phyloP scores from a whole-genome alignment of 306 rosid genomes.

The Castanea mollissima region DNA sequence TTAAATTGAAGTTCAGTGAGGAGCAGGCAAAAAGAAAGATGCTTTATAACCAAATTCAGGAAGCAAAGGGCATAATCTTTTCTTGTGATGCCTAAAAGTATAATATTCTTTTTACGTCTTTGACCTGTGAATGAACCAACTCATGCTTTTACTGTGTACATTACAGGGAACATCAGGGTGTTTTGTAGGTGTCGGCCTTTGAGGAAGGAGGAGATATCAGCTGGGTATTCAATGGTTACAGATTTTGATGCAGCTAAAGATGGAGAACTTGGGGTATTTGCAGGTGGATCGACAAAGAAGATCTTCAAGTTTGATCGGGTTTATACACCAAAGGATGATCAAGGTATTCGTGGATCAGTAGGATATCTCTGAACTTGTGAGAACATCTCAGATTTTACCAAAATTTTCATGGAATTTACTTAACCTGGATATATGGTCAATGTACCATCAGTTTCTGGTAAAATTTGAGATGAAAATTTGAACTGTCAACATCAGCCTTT shows the following conservation, averaged over 20 bases:
- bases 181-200: slow-evolving; percentile 59
- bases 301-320: slow-evolving; percentile 21
- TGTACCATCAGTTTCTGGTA: neutral
- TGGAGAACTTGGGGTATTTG: slow-evolving; percentile 20
- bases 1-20: slow-evolving; percentile 20
- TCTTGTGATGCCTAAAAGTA: no score
- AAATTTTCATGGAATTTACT: neutral
- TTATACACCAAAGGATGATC: slow-evolving; percentile 27
- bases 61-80: slow-evolving; percentile 24
- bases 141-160: neutral
- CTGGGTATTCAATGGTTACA: slow-evolving; percentile 8
- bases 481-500: neutral
- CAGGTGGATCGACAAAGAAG: slow-evolving; percentile 18
- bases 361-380: no score
- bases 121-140: neutral
- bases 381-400: no score
- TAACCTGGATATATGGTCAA: neutral
- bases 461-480: neutral
- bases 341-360: slow-evolving; percentile 4
- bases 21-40: slow-evolving; percentile 26
- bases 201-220: slow-evolving; percentile 29
- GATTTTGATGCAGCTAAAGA: slow-evolving; percentile 24
- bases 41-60: slow-evolving; percentile 27
- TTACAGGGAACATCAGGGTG: slow-evolving; percentile 63
- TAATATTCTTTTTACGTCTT: neutral